Conservation (phyloP, 257 asterid genomes). For the Primulina eburnea region DNA sequence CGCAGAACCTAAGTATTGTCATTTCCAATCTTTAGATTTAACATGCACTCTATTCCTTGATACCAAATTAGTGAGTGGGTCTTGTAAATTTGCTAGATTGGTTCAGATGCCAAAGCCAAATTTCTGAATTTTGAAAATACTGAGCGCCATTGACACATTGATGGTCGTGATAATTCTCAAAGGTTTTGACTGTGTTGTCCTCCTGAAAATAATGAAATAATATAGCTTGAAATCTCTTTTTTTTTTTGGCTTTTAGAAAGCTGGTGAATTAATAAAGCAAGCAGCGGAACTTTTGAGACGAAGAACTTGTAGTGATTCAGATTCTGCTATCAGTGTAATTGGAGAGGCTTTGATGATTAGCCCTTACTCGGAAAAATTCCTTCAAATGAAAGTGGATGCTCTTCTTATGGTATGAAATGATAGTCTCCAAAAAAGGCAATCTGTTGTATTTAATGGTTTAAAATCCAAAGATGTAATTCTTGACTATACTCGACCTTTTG, state of each 20-base stretch:
- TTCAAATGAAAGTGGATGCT: conserved; percentile 80
- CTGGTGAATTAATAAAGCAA: conserved; percentile 54
- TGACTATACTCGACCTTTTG: conserved; percentile 5
- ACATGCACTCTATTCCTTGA: neutral
- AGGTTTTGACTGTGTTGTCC: neutral
- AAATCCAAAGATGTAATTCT: neutral
- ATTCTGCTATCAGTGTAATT: conserved; percentile 57
- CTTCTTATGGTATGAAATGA: conserved; percentile 67
- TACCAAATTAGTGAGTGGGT: neutral
- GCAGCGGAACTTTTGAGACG: conserved; percentile 54
- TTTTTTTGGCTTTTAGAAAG: conserved; percentile 55
- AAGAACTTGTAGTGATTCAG: conserved; percentile 53
- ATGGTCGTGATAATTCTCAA: conserved; percentile 6
- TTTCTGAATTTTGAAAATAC: neutral
- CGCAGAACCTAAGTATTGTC: no score
- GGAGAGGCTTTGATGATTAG: conserved; percentile 73
- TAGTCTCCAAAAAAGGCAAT: conserved; percentile 18
- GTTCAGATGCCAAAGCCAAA: no score
- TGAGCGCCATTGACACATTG: neutral
- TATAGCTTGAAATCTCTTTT: conserved; percentile 1
- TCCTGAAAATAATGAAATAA: conserved; percentile 2
- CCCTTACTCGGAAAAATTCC: conserved; percentile 57
- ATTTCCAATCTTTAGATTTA: no score
- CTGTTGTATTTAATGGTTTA: no score
- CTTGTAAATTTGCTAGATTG: neutral